A percentile compares a stretch with the other conserved stretches of the same genome.
These are phyloP conservation scores for Cryptococcus deneoformans DNA, from an alignment of 1,284 basidiomycete species.

Conservation along the genomic window DNA sequence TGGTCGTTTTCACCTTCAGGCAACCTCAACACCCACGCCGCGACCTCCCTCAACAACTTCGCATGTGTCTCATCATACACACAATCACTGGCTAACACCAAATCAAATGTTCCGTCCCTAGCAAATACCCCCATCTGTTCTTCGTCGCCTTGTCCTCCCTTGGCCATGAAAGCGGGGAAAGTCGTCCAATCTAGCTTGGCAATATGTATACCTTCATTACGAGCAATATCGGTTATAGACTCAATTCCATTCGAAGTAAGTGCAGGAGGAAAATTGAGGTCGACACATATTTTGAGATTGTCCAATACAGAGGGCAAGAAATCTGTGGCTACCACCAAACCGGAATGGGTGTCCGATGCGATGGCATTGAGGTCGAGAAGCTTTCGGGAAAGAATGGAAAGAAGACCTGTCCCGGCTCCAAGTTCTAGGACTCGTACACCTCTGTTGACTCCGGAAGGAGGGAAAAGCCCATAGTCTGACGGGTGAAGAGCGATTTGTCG, in stretches of 20 bases:
- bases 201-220: slow-evolving; percentile 49
- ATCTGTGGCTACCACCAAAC: slow-evolving; percentile 69
- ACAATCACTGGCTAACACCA: slow-evolving; percentile 48
- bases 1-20: slow-evolving; percentile 28
- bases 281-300: slow-evolving; percentile 69
- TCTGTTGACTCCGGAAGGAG: slow-evolving; percentile 31
- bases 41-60: slow-evolving; percentile 41
- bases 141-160: neutral
- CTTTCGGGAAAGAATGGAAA: slow-evolving; percentile 62
- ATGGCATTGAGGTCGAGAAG: slow-evolving; percentile 53
- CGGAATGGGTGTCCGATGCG: slow-evolving; percentile 15
- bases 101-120: slow-evolving; percentile 34
- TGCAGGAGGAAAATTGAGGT: slow-evolving; percentile 56
- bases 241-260: neutral
- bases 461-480: slow-evolving; percentile 33
- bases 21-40: slow-evolving; percentile 36
- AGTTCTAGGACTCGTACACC: slow-evolving; percentile 67
- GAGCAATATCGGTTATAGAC: slow-evolving; percentile 4
- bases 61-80: slow-evolving; percentile 50
- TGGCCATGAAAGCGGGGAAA: slow-evolving; percentile 47
- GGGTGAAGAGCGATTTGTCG: slow-evolving; percentile 69
- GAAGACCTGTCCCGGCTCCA: slow-evolving; percentile 82
- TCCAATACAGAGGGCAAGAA: slow-evolving; percentile 69
- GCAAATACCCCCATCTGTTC: slow-evolving; percentile 10
- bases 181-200: slow-evolving; percentile 67